Percentiles rank a stretch among this genome's conserved stretches.
phyloP scores from a whole-genome alignment of 2,329 filamentous ascomycete species.

The Pseudocercospora macadamiae region DNA sequence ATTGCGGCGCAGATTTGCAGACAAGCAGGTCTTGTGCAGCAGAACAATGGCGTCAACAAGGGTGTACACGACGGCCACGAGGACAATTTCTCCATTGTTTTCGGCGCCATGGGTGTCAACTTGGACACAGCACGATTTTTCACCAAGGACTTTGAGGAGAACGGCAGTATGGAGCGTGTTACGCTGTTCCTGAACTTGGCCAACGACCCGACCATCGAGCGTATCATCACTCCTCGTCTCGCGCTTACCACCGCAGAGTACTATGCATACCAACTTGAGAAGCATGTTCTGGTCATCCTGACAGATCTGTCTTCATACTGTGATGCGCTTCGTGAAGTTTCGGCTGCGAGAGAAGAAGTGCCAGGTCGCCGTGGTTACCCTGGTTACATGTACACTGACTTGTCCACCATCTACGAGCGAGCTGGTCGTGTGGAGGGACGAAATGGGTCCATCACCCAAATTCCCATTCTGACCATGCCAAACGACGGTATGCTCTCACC shows the following conservation, averaged over 20 bases:
- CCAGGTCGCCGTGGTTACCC: slow-evolving; percentile 98
- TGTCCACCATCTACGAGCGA: slow-evolving; percentile 99
- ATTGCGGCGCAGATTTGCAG: slow-evolving; percentile 98
- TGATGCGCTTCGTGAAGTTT: slow-evolving; percentile 97
- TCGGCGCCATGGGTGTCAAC: slow-evolving; percentile 99
- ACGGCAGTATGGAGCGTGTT: slow-evolving; percentile 95
- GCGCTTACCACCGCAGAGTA: slow-evolving; percentile 98
- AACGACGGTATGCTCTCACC: slow-evolving; percentile 74
- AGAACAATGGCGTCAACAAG: slow-evolving; percentile 65
- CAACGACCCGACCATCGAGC: slow-evolving; percentile 98
- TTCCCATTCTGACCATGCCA: slow-evolving; percentile 98
- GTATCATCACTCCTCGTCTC: slow-evolving; percentile 98
- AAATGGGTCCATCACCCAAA: slow-evolving; percentile 98
- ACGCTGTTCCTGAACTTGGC: slow-evolving; percentile 99
- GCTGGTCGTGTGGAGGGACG: slow-evolving; percentile 95
- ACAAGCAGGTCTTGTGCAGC: slow-evolving; percentile 87
- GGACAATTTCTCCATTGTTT: slow-evolving; percentile 99
- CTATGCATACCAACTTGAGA: slow-evolving; percentile 99
- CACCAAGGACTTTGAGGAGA: slow-evolving; percentile 97
- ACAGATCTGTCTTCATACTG: slow-evolving; percentile 98
- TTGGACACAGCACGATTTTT: slow-evolving; percentile 99
- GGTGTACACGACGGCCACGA: slow-evolving; percentile 94
- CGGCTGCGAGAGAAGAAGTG: slow-evolving; percentile 96
- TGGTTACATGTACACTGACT: slow-evolving; percentile 99
- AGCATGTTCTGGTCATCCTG: slow-evolving; percentile 98